A percentile compares a stretch with the other conserved stretches of the same genome.
phyloP scores from a whole-genome alignment of 768 basidiomycete species.

The Leccinum arenicola region DNA sequence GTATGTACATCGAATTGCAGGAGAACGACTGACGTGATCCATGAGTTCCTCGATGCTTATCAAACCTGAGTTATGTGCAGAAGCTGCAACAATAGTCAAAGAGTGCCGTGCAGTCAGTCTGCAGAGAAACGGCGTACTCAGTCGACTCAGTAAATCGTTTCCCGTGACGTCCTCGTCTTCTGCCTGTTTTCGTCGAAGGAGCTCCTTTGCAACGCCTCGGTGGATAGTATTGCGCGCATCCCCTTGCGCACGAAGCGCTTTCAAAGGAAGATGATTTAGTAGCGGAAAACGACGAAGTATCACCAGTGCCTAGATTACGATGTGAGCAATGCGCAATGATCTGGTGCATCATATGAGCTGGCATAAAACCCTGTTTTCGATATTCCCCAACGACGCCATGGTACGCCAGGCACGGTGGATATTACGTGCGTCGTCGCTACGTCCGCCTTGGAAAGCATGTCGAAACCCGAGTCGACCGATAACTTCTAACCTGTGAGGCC shows the following conservation, averaged over 20 bases:
- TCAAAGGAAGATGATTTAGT: constrained; percentile 7
- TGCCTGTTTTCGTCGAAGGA: constrained; percentile 5
- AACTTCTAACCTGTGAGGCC: background rate
- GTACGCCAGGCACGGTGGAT: constrained; percentile 3
- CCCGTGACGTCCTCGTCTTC: background rate
- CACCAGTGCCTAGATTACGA: background rate
- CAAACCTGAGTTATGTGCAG: constrained; percentile 2
- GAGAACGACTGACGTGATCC: constrained; percentile 1
- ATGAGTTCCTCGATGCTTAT: constrained; percentile 2
- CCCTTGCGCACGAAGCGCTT: constrained; percentile 8
- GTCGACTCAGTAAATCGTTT: constrained; percentile 7
- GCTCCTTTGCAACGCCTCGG: constrained; percentile 7
- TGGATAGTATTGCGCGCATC: constrained; percentile 16
- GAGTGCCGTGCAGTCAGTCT: background rate
- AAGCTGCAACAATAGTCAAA: background rate
- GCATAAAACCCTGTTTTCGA: constrained; percentile 6
- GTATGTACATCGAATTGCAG: too few species aligned
- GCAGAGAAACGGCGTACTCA: background rate
- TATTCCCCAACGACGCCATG: constrained; percentile 4
- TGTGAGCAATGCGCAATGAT: background rate
- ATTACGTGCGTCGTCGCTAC: constrained; percentile 3
- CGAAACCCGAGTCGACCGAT: constrained; percentile 8
- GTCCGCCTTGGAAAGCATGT: constrained; percentile 6
- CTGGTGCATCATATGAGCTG: background rate
- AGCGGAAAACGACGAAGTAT: constrained; percentile 5